These are phyloP conservation scores for Neocatenulostroma microsporum DNA, from an alignment of 2,329 filamentous ascomycete species.

Conservation along the genomic window DNA sequence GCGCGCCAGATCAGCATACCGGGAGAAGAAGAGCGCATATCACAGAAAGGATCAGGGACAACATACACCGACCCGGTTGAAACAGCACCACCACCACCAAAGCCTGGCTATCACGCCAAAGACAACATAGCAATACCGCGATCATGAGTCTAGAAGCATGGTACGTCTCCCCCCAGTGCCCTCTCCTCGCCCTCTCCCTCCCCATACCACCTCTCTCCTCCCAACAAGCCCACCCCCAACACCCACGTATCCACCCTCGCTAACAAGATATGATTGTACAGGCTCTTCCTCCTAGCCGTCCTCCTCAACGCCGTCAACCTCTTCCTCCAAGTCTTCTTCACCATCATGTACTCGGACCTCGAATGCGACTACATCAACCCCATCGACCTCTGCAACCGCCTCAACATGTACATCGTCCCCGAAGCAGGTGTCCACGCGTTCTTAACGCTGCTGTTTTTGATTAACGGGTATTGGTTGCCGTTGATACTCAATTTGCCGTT, in stretches of 20 bases:
- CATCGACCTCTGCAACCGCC: conserved; percentile 99
- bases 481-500: conserved; percentile 87
- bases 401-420: conserved; percentile 99
- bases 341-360: conserved; percentile 99
- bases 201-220: background rate
- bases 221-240: background rate
- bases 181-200: background rate
- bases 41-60: too few species aligned
- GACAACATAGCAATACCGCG: conserved; percentile 3
- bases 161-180: background rate
- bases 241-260: background rate
- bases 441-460: conserved; percentile 88
- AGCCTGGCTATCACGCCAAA: too few species aligned
- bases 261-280: conserved; percentile 8
- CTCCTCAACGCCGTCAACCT: conserved; percentile 99
- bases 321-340: conserved; percentile 99
- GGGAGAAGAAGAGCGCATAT: too few species aligned
- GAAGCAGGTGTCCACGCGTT: conserved; percentile 97
- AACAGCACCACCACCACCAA: too few species aligned
- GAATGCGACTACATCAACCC: conserved; percentile 99
- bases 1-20: too few species aligned
- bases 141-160: conserved; percentile 6
- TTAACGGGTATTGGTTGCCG: conserved; percentile 98
- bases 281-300: conserved; percentile 95
- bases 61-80: too few species aligned